Percentiles rank a stretch among this genome's conserved stretches.
Conservation (phyloP, 306 rosid genomes). For the Sicyos baderoa region DNA sequence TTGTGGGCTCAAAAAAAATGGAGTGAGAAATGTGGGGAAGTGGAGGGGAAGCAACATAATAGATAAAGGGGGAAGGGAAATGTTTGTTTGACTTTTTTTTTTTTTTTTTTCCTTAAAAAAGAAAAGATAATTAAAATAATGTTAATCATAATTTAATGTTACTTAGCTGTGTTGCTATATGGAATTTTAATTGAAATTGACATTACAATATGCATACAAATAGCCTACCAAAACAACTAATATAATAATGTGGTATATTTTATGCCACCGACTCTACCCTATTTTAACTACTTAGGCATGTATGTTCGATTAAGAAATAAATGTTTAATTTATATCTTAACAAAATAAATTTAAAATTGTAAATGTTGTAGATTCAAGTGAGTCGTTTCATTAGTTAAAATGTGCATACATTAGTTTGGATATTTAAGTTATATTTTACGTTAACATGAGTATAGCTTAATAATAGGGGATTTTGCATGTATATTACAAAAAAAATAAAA, state of each 20-base stretch:
- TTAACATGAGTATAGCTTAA: too few relatives aligned
- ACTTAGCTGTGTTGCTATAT: background rate
- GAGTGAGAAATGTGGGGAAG: constrained; percentile 24
- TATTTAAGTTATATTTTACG: too few relatives aligned
- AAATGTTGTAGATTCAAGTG: too few relatives aligned
- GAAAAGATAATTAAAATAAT: background rate
- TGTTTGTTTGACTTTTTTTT: constrained; percentile 37
- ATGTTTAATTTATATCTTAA: too few relatives aligned
- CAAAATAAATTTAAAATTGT: too few relatives aligned
- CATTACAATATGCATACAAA: too few relatives aligned
- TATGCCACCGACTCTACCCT: background rate
- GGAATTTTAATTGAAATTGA: background rate
- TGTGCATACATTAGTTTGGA: too few relatives aligned
- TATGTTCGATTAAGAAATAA: too few relatives aligned
- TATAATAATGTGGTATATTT: background rate
- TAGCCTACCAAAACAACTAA: background rate
- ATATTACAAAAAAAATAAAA: too few relatives aligned
- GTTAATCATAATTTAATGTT: constrained; percentile 3
- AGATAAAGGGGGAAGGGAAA: constrained; percentile 23
- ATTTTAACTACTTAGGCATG: too few relatives aligned
- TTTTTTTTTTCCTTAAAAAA: background rate
- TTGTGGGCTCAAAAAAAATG: constrained; percentile 12
- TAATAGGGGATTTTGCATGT: too few relatives aligned
- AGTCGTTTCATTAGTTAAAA: too few relatives aligned
- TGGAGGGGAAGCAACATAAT: constrained; percentile 22